These are phyloP conservation scores for Ophiostoma perfectum DNA, from an alignment of 2,329 filamentous ascomycete species.

Conservation along the genomic window DNA sequence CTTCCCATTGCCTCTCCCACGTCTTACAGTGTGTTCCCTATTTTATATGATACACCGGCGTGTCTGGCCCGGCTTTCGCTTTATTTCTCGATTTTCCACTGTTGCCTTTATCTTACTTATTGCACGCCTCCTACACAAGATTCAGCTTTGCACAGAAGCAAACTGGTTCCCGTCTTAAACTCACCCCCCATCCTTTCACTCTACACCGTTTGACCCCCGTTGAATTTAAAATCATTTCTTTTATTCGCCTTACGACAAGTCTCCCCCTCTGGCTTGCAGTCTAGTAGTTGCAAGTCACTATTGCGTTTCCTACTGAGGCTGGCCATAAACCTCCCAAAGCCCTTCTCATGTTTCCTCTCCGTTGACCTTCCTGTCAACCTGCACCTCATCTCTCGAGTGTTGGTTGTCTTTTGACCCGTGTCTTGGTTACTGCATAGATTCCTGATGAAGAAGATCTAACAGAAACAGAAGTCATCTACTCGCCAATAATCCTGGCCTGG, in stretches of 20 bases:
- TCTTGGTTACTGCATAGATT: not conserved
- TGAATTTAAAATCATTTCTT: not conserved
- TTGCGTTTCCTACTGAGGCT: slow-evolving; percentile 18
- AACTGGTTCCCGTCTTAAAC: not conserved
- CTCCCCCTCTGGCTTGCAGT: slow-evolving; percentile 15
- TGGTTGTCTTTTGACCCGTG: not conserved
- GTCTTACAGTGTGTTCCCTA: slow-evolving; percentile 32
- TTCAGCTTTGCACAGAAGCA: not conserved
- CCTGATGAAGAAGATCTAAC: not conserved
- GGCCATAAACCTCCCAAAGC: slow-evolving; percentile 21
- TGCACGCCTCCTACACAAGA: not conserved
- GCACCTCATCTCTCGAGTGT: not conserved
- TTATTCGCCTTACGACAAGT: not conserved
- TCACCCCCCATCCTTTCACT: not conserved
- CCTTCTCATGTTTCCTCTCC: slow-evolving; percentile 6
- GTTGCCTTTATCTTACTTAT: not conserved
- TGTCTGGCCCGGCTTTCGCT: not conserved
- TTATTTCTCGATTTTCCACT: not conserved
- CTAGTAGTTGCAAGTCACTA: slow-evolving; percentile 22
- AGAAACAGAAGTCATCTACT: not conserved
- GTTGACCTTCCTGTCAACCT: not conserved
- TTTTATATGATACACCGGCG: slow-evolving; percentile 30
- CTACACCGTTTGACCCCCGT: slow-evolving; percentile 15
- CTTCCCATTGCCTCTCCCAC: slow-evolving; percentile 27
- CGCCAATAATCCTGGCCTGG: too few species aligned